phyloP scores from a whole-genome alignment of 257 asterid species.

The Coffea canephora region DNA sequence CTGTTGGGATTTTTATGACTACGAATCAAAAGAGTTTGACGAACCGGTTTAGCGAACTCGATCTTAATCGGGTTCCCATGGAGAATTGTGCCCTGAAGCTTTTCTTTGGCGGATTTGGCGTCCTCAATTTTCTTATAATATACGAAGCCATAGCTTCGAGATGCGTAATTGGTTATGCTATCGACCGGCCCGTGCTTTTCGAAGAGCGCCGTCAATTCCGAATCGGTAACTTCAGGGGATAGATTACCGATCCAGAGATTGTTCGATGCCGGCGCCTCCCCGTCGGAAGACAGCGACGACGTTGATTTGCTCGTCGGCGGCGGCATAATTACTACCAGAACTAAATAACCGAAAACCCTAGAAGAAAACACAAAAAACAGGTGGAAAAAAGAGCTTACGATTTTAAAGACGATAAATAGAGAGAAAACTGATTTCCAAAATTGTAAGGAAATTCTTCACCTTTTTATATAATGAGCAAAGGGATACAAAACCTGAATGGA shows the following conservation, averaged over 20 bases:
- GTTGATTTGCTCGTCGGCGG: conserved; percentile 30
- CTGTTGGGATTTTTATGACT: conserved; percentile 19
- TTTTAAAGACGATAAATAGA: too few species aligned
- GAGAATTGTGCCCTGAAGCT: conserved; percentile 64
- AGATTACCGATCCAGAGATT: conserved; percentile 89
- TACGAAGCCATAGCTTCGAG: conserved; percentile 76
- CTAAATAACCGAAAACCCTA: background rate
- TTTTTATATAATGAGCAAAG: too few species aligned
- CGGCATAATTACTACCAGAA: background rate
- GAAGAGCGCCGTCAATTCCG: conserved; percentile 59
- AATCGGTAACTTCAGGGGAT: conserved; percentile 56
- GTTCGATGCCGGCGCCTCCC: conserved; percentile 64
- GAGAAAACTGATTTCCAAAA: too few species aligned
- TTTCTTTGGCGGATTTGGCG: conserved; percentile 72
- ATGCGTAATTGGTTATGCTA: conserved; percentile 62
- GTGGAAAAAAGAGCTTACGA: background rate
- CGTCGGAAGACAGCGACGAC: conserved; percentile 9
- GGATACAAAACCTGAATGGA: too few species aligned
- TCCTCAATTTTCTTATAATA: conserved; percentile 57
- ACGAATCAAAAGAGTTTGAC: conserved; percentile 37
- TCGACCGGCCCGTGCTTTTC: conserved; percentile 64
- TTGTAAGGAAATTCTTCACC: background rate
- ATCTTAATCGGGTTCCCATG: conserved; percentile 63
- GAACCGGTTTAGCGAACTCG: conserved; percentile 95
- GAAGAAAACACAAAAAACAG: too few species aligned